Base-by-base conservation (phyloP, 1,284 basidiomycete species). In the Irpex rosettiformis region DNA sequence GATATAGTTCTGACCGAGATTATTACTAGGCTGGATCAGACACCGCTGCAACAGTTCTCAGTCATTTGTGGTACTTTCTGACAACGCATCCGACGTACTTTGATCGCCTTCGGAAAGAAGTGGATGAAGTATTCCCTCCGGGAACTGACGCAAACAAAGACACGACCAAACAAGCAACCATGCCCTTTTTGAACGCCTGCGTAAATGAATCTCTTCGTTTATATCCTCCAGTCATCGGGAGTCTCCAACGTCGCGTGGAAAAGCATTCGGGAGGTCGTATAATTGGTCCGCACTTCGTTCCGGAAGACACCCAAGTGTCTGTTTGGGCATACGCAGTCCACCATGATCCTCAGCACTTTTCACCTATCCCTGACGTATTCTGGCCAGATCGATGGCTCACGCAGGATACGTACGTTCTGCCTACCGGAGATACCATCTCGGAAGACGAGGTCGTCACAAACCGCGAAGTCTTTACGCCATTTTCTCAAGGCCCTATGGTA, bases 361-460 rank as follows among this genome's bases (percentile, higher is more conserved):
- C 69, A 24, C 77, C 77, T 4, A 56, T 64, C 1, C 73, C 78
- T 1, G 71, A 79, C 42, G 60, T 62, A 22, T 80, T 79, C 65
- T 69, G 73, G 63, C 78, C 78, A 11, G 76, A 79, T 40, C 68
- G 78, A 28, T 79, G 78, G 78, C 64, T 78, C 55, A 66, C 64
- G 25, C 58, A 64, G 21, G 57, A 60, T 3, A 58, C 54, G 11
- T 58, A 58, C 40, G 22, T 16, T 7, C 51, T 61, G 4, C 64
- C 62, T 8, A 51, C 62, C 4, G 62, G 62, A 21, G 61, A 62
- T 5, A 29, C 33, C 27, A 58, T 64, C 28, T 21, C 60, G n/a
- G 16, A 53, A 11, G 57, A 58, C 13, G 18, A 56, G 43, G 56
- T 64, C n/a, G 45, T 57, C 21, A 61, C 61, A 45, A 59, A 66